Base-by-base conservation (phyloP, 176 grass and related monocot genomes). In the Musa itinerans region DNA sequence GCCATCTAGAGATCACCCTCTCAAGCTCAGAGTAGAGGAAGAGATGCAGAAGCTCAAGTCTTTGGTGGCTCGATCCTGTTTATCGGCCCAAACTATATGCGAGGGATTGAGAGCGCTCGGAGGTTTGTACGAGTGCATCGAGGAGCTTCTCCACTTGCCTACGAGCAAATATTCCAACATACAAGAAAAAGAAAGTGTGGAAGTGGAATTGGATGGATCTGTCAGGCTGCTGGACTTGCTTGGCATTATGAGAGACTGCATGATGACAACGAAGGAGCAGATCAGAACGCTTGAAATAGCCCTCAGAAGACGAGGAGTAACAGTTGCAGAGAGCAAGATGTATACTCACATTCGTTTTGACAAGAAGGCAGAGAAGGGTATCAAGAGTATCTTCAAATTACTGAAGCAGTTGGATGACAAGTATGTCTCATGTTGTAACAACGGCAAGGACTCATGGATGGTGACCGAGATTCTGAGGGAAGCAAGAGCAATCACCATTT, bases 121-220 rank as follows among this genome's bases (percentile, higher is more conserved):
- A 68, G 65, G 65, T 29, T 29, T 68, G 65, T 68, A 68, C 16
- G 65, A 68, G 65, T 29, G 25, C 26, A 43, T 68, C 8, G 13
- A 43, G 5, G 65, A 68, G 25, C 4, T 68, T 68, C 65, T 68
- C 8, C 65, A 68, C 13, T 43, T 43, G 26, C 24, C 24, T 24
- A 65, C 10, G 10, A 65, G 63, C 63, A 65, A 14, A 7, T 22
- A 65, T 23, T 65, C 63, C 23, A 65, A 2, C 8, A 0, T 29
- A 68, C 24, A 68, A 29, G 9, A 68, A 26, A 68, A 68, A 26
- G 12, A 68, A 68, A 34, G 11, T 11, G 15, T 15, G 3, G 65
- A 59, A 62, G 16, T 62, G n/a, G 74, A 76, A 56, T 58, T 51
- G 74, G 56, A 63, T 20, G 56, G 55, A 16, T 76, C 74, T 49